These are phyloP conservation scores for Saposhnikovia divaricata DNA, from an alignment of 129 eudicot species.

Conservation along the genomic window DNA sequence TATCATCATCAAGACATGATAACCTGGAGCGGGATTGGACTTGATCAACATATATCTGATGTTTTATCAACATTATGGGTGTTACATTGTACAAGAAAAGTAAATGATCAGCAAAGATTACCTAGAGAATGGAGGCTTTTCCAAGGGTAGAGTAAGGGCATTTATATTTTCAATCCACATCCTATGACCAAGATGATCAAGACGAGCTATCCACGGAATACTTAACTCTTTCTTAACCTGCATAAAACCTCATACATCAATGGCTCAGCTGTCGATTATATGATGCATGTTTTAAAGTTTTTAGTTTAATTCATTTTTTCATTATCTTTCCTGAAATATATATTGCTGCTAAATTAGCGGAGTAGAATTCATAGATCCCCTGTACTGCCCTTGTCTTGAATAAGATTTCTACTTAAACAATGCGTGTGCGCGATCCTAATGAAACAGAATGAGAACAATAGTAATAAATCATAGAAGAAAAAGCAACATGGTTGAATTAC, in stretches of 20 bases:
- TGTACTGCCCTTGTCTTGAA: too few species aligned
- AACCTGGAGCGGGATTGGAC: slow-evolving; percentile 12
- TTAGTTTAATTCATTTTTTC: background rate
- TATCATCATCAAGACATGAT: slow-evolving; percentile 33
- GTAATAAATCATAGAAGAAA: background rate
- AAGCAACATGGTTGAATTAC: slow-evolving; percentile 22
- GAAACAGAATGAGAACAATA: too few species aligned
- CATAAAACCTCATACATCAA: background rate
- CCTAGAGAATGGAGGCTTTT: slow-evolving; percentile 44
- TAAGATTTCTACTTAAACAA: too few species aligned
- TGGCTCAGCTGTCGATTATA: background rate
- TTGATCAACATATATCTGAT: background rate
- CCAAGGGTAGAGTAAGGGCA: slow-evolving; percentile 25
- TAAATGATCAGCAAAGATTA: background rate
- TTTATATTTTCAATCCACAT: slow-evolving; percentile 54
- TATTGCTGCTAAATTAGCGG: too few species aligned
- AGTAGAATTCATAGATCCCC: background rate
- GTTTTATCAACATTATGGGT: background rate
- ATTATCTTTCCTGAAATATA: too few species aligned
- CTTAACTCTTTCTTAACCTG: slow-evolving; percentile 49
- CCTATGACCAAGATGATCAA: slow-evolving; percentile 62
- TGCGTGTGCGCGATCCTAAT: too few species aligned
- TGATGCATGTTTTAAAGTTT: background rate
- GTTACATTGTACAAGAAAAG: too few species aligned
- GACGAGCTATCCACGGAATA: slow-evolving; percentile 57